phyloP scores from a whole-genome alignment of 1,284 basidiomycete species.

The Boletus sp. region DNA sequence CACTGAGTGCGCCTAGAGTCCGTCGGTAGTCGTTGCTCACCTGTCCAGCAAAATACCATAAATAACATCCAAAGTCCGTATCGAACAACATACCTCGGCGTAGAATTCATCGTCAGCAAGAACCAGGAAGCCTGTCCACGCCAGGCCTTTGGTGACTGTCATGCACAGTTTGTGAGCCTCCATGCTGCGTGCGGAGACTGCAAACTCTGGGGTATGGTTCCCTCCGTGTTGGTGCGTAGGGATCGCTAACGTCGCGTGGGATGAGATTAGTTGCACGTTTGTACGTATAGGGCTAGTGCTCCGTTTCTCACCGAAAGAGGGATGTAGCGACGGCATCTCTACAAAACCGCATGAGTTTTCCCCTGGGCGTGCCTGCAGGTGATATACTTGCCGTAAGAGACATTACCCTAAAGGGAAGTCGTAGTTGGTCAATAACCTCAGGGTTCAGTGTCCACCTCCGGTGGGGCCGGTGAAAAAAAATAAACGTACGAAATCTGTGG shows the following conservation, averaged over 20 bases:
- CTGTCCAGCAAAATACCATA: slow-evolving; percentile 21
- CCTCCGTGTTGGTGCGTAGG: slow-evolving; percentile 58
- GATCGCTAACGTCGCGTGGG: slow-evolving; percentile 46
- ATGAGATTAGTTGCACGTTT: slow-evolving; percentile 6
- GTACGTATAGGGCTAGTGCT: not conserved
- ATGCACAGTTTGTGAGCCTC: slow-evolving; percentile 63
- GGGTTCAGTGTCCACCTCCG: slow-evolving; percentile 1
- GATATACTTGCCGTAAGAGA: slow-evolving; percentile 53
- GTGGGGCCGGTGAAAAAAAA: slow-evolving; percentile 13
- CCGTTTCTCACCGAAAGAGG: slow-evolving; percentile 47
- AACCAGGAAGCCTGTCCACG: slow-evolving; percentile 55
- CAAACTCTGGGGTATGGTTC: slow-evolving; percentile 67
- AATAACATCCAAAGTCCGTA: not conserved
- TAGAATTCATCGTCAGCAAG: slow-evolving; percentile 58
- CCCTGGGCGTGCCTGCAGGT: slow-evolving; percentile 8
- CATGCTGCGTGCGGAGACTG: slow-evolving; percentile 51
- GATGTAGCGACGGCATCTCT: slow-evolving; percentile 66
- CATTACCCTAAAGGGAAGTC: slow-evolving; percentile 51
- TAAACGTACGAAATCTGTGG: slow-evolving; percentile 68
- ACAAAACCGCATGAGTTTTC: slow-evolving; percentile 14
- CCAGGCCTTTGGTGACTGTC: slow-evolving; percentile 55
- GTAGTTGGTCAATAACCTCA: slow-evolving; percentile 12
- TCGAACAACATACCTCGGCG: slow-evolving; percentile 38
- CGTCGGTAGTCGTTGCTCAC: slow-evolving; percentile 32
- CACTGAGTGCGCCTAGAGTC: slow-evolving; percentile 8